Percentiles rank a stretch among this genome's conserved stretches.
These are phyloP conservation scores for Saccharomyces hybrid DNA, from an alignment of 1,139 yeast species.

Conservation along the genomic window DNA sequence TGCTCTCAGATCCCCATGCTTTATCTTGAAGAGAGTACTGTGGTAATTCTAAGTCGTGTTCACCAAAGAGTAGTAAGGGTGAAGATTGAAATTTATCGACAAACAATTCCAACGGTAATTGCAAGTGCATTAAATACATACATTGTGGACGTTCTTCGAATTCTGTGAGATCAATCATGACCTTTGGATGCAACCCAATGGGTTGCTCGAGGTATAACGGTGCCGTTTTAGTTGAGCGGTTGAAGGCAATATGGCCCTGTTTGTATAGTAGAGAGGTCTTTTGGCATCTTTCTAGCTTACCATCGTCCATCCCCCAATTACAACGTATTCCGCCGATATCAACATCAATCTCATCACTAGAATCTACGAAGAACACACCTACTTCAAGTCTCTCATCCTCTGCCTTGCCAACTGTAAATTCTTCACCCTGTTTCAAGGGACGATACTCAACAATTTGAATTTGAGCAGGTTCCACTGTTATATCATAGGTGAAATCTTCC, in stretches of 20 bases:
- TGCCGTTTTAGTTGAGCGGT: neutral
- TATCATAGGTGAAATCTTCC: conserved; percentile 19
- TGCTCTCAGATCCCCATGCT: conserved; percentile 41
- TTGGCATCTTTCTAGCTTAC: conserved; percentile 20
- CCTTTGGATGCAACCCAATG: conserved; percentile 41
- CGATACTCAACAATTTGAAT: conserved; percentile 20
- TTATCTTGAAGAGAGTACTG: conserved; percentile 35
- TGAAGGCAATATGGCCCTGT: conserved; percentile 13
- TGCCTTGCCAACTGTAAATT: conserved; percentile 6
- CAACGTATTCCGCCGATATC: conserved; percentile 28
- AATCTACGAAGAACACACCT: conserved; percentile 25
- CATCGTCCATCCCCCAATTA: conserved; percentile 16
- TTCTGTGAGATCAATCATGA: conserved; percentile 19
- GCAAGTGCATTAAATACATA: conserved; percentile 31
- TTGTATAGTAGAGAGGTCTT: conserved; percentile 25
- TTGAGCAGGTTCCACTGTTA: conserved; percentile 8
- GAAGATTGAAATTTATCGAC: conserved; percentile 37
- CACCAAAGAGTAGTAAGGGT: conserved; percentile 31
- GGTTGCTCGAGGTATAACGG: conserved; percentile 31
- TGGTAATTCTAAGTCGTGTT: conserved; percentile 38
- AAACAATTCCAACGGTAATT: conserved; percentile 30
- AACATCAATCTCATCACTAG: conserved; percentile 18
- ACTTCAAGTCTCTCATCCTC: conserved; percentile 17
- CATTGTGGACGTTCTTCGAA: conserved; percentile 13
- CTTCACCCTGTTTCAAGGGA: conserved; percentile 5